Conservation (phyloP, 2,329 filamentous ascomycete species). For the Pseudocercospora musae region DNA sequence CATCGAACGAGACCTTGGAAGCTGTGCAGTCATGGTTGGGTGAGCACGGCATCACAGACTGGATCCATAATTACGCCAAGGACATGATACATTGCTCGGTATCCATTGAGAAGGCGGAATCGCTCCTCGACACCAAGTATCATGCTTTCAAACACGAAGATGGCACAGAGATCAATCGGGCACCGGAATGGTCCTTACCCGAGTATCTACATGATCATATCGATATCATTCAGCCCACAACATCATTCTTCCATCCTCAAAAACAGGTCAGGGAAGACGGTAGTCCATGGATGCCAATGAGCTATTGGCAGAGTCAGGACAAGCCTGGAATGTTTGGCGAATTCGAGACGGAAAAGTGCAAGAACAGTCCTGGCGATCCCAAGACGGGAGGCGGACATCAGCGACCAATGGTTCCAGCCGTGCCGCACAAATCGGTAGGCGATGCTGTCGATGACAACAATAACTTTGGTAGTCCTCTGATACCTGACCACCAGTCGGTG, state of each 20-base stretch:
- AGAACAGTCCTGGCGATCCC: not conserved
- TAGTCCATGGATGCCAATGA: slow-evolving; percentile 3
- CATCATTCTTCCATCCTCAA: slow-evolving; percentile 50
- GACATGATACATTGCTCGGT: slow-evolving; percentile 57
- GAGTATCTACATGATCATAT: slow-evolving; percentile 55
- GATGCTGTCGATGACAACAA: not conserved
- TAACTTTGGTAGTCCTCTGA: not conserved
- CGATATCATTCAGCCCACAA: slow-evolving; percentile 60
- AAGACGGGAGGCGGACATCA: not conserved
- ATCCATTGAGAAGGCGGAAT: slow-evolving; percentile 51
- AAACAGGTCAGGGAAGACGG: not conserved
- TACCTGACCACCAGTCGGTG: slow-evolving; percentile 14
- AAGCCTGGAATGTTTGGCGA: not conserved
- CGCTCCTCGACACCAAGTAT: slow-evolving; percentile 54
- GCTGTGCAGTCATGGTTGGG: slow-evolving; percentile 56
- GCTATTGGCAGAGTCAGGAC: slow-evolving; percentile 6
- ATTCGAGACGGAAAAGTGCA: not conserved
- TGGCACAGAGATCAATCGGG: slow-evolving; percentile 51
- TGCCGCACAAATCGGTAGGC: not conserved
- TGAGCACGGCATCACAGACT: slow-evolving; percentile 48
- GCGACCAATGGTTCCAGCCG: not conserved
- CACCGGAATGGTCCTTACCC: slow-evolving; percentile 57
- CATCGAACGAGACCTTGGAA: slow-evolving; percentile 50
- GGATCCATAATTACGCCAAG: slow-evolving; percentile 50
- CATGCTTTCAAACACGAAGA: slow-evolving; percentile 52